Evolutionary conservation across 2,329 filamentous ascomycete species (phyloP).

Genomic region (Ascochyta pisi): DNA sequence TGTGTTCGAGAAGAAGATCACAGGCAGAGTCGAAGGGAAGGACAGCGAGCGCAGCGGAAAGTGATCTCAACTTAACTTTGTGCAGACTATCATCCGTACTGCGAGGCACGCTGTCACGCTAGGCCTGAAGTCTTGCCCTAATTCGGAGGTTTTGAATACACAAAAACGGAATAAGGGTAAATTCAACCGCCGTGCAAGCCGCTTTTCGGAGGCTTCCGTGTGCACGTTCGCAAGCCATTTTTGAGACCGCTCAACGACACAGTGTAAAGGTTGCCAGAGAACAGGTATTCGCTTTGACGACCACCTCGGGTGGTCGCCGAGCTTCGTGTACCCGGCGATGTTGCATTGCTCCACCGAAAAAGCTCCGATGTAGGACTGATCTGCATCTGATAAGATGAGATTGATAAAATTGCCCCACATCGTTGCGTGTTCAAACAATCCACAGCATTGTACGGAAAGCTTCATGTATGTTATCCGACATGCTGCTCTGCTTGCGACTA

Average conservation of each 20-base stretch:
- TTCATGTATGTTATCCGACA: neutral
- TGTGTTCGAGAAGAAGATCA: conserved; percentile 54
- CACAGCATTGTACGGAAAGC: neutral
- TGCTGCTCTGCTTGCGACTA: neutral
- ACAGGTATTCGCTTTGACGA: neutral
- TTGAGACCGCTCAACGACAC: too few relatives aligned
- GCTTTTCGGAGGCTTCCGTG: neutral
- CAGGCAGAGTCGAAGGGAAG: conserved; percentile 24
- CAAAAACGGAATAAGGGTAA: too few relatives aligned
- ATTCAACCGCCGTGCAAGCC: neutral
- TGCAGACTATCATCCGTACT: neutral
- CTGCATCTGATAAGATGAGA: conserved; percentile 3
- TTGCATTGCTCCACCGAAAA: neutral
- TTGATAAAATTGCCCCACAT: neutral
- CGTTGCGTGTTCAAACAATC: neutral
- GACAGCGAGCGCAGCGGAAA: neutral
- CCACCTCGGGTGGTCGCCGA: neutral
- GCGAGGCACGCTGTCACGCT: too few relatives aligned
- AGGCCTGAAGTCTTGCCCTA: too few relatives aligned
- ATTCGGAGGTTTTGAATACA: too few relatives aligned
- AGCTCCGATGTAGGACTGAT: neutral
- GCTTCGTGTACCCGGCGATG: neutral
- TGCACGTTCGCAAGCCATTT: too few relatives aligned
- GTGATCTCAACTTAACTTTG: neutral
- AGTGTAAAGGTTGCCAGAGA: neutral